Base-by-base conservation (phyloP, 495 filamentous ascomycete genomes). In the Xylaria cubensis region DNA sequence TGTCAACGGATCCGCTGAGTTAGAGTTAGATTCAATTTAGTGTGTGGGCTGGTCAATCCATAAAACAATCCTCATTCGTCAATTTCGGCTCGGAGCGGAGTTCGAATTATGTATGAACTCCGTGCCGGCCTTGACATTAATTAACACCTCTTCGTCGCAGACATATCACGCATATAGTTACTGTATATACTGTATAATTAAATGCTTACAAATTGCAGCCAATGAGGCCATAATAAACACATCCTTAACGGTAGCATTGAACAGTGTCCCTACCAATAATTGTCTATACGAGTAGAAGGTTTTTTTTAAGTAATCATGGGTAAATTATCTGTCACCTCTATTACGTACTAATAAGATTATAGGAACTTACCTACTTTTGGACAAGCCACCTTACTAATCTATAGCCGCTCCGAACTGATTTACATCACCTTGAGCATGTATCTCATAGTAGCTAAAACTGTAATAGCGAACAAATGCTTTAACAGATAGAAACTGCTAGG, bases 171-270 rank as follows among this genome's bases (percentile, higher is more conserved):
- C 9, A 36, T 36, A 48, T 39, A 29, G 26, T 29, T 29, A 48
- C 15, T 17, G 44, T 6, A 42, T 42, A 42, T 42, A 42, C 39
- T 42, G 39, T 42, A 42, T 34, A 34, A 32, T 13, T 21, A 34
- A 56, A 29, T 61, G 19, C 39, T 64, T 64, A 44, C 61, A 41
- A 64, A 64, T 64, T 6, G 24, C 34, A 24, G 4, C 32, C 17
- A 41, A 62, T 62, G 59, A 62, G n/a, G 15, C 41, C 19, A 42
- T 62, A 29, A 6, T 12, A 6, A 62, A 62, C 3, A 21, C 4
- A 62, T 29, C 34, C 34, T 42, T 39, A 59, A 36, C 19, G 19
- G 13, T 24, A 36, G 59, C 59, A 62, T 62, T 24, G 21, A 41
- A 24, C 36, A 12, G 36, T 12, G 36, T n/a, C 19, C 15, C 34